Conservation (phyloP, 2,329 filamentous ascomycete genomes). For the Pyricularia pennisetigena region DNA sequence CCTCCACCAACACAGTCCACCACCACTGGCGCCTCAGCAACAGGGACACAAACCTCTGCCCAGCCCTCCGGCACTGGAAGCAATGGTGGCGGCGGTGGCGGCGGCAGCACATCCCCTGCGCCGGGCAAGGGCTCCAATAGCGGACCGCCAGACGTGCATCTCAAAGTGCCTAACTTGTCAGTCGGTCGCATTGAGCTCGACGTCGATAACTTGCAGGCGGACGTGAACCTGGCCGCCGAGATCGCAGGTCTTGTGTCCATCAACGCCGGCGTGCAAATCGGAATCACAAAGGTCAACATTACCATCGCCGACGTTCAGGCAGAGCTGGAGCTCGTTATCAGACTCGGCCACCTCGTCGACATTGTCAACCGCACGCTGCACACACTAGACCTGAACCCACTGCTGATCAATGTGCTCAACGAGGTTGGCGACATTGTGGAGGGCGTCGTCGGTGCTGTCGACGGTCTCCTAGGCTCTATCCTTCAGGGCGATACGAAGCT, state of each 20-base stretch:
- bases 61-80: slow-evolving; percentile 13
- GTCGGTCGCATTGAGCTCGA: slow-evolving; percentile 50
- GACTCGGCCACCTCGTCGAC: slow-evolving; percentile 48
- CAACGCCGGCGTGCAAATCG: slow-evolving; percentile 43
- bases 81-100: slow-evolving; percentile 10
- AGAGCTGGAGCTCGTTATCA: slow-evolving; percentile 47
- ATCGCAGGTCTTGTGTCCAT: slow-evolving; percentile 47
- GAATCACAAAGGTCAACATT: slow-evolving; percentile 42
- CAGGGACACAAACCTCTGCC: slow-evolving; percentile 9
- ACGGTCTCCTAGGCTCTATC: slow-evolving; percentile 48
- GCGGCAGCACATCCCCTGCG: not conserved
- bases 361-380: slow-evolving; percentile 52
- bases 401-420: slow-evolving; percentile 46
- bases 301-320: slow-evolving; percentile 51
- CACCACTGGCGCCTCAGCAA: not conserved
- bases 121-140: slow-evolving; percentile 19
- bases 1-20: not conserved
- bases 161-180: slow-evolving; percentile 46
- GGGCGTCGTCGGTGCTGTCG: slow-evolving; percentile 44
- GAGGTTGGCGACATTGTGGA: slow-evolving; percentile 41
- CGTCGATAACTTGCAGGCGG: slow-evolving; percentile 47
- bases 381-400: slow-evolving; percentile 49
- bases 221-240: slow-evolving; percentile 50
- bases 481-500: slow-evolving; percentile 43
- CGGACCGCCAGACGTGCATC: slow-evolving; percentile 41